phyloP scores from a whole-genome alignment of 148 eudicot species.

The Talinum fruticosum region DNA sequence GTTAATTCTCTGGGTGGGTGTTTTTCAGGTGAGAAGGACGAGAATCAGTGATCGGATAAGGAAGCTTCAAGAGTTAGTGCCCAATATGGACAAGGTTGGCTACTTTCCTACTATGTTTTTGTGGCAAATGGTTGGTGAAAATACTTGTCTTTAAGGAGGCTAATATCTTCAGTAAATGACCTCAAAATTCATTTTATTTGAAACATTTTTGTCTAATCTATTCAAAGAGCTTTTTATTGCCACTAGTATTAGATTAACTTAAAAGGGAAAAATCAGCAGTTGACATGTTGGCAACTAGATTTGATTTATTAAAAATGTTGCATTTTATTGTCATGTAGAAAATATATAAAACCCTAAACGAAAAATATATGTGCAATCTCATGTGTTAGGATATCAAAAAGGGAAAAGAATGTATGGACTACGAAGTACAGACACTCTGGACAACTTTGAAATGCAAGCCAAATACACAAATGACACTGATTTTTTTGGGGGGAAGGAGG shows the following conservation, averaged over 20 bases:
- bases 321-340: background rate
- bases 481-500: too few species aligned
- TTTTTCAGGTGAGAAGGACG: constrained; percentile 75
- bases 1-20: constrained; percentile 5
- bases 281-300: background rate
- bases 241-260: too few species aligned
- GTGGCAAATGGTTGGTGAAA: background rate
- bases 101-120: background rate
- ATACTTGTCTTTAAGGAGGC: background rate
- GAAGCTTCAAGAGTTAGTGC: constrained; percentile 94
- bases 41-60: constrained; percentile 87
- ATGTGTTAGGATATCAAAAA: too few species aligned
- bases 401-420: too few species aligned
- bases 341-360: background rate
- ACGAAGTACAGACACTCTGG: too few species aligned
- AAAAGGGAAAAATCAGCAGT: background rate
- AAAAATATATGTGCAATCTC: too few species aligned
- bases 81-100: constrained; percentile 90
- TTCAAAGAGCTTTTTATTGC: background rate
- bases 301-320: background rate
- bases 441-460: too few species aligned
- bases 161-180: background rate
- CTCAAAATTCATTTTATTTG: background rate
- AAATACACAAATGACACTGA: too few species aligned
- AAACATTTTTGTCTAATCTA: background rate